phyloP scores from a whole-genome alignment of 805 yeast species.

The Sugiyamaella mastotermitis region DNA sequence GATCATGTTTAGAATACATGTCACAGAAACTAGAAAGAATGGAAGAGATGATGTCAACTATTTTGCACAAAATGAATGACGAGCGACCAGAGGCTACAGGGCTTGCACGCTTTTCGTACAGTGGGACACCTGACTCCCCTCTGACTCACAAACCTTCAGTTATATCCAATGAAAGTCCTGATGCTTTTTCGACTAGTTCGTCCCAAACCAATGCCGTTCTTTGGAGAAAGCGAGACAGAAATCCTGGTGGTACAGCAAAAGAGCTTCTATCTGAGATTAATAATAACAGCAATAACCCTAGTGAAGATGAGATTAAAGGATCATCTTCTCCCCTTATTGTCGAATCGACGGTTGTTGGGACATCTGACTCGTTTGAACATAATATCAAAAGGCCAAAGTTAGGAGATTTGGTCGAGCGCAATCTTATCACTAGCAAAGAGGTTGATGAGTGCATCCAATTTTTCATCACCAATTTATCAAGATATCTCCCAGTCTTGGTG shows the following conservation, averaged over 20 bases:
- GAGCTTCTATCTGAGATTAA: conserved; percentile 4
- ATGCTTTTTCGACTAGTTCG: not conserved
- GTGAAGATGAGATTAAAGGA: not conserved
- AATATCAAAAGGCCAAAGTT: conserved; percentile 1
- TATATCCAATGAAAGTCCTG: not conserved
- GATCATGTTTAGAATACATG: conserved; percentile 12
- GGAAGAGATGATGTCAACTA: conserved; percentile 11
- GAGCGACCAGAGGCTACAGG: conserved; percentile 1
- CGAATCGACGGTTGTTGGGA: too few relatives aligned
- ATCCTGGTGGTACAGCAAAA: conserved; percentile 4
- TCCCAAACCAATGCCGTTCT: not conserved
- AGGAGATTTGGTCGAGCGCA: conserved; percentile 3
- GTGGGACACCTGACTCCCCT: not conserved
- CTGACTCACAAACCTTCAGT: not conserved
- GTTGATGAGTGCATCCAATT: conserved; percentile 14
- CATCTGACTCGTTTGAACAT: too few relatives aligned
- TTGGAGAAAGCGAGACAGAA: conserved; percentile 1
- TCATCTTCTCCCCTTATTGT: not conserved
- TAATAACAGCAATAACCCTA: not conserved
- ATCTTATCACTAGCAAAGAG: conserved; percentile 1
- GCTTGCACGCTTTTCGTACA: conserved; percentile 1
- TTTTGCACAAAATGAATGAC: conserved; percentile 9
- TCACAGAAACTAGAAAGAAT: conserved; percentile 10
- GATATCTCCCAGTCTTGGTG: conserved; percentile 19
- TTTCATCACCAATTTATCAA: conserved; percentile 15